phyloP scores from a whole-genome alignment of 768 basidiomycete species.

The Serendipita vermifera region DNA sequence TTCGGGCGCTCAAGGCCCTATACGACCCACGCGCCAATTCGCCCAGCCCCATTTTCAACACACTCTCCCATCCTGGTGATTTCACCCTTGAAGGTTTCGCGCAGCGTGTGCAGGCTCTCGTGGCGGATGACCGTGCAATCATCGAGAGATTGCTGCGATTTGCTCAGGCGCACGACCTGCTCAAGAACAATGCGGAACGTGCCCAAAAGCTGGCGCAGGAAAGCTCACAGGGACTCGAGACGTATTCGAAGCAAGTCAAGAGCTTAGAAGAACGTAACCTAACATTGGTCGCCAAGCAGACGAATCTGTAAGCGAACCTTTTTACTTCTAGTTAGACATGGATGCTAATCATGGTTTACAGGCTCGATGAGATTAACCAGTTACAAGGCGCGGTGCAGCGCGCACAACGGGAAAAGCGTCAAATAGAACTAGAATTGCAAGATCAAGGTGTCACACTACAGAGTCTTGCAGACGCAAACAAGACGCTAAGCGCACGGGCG shows the following conservation, averaged over 20 bases:
- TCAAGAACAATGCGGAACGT: slow-evolving; percentile 85
- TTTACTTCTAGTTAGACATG: slow-evolving; percentile 2
- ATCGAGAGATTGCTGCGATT: slow-evolving; percentile 76
- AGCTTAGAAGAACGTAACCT: slow-evolving; percentile 65
- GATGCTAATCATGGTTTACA: slow-evolving; percentile 21
- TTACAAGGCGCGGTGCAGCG: slow-evolving; percentile 52
- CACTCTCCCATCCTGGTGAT: slow-evolving; percentile 20
- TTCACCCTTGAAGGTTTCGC: slow-evolving; percentile 71
- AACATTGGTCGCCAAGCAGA: slow-evolving; percentile 36
- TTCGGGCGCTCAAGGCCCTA: slow-evolving; percentile 70
- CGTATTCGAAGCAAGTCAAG: slow-evolving; percentile 79
- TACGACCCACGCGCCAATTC: slow-evolving; percentile 36
- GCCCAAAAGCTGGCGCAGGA: slow-evolving; percentile 86
- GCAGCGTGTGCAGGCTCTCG: slow-evolving; percentile 61
- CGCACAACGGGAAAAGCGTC: slow-evolving; percentile 46
- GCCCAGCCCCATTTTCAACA: slow-evolving; percentile 17
- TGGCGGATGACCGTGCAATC: slow-evolving; percentile 70
- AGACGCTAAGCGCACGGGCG: slow-evolving; percentile 56
- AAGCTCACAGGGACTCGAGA: slow-evolving; percentile 63
- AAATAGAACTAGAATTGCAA: slow-evolving; percentile 52
- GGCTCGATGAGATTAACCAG: slow-evolving; percentile 51
- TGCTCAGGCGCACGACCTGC: slow-evolving; percentile 76
- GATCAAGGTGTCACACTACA: slow-evolving; percentile 62
- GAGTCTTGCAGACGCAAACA: slow-evolving; percentile 69
- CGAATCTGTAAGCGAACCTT: slow-evolving; percentile 37